Evolutionary conservation across 1,284 basidiomycete genomes (phyloP), one percentile per base, ranked within the genome.

Genomic region (Cutaneotrichosporon arboriforme): DNA sequence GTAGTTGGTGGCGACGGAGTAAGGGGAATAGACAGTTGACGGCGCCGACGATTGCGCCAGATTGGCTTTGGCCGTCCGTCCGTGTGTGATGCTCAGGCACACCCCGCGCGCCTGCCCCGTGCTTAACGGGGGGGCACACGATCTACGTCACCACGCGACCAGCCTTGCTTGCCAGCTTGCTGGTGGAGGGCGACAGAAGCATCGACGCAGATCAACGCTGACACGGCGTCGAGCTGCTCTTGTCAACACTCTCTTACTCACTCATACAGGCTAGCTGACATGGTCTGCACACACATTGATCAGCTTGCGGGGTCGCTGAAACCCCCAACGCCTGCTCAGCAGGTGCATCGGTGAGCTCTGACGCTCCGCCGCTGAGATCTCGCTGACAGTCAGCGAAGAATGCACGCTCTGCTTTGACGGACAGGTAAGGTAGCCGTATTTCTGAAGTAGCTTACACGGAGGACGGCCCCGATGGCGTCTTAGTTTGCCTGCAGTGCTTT

Each of bases 351-450:
- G 73, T 75, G 40, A 57, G 70, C 58, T 49, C 2, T 8, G 2
- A 14, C 22, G 23, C n/a, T n/a, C n/a, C n/a, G n/a, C n/a, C n/a
- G n/a, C n/a, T n/a, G n/a, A n/a, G n/a, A 34, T 35, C 50, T 54
- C 26, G 39, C 51, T 55, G 20, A 55, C 54, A n/a, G 10, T 1
- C 15, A 76, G 74, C 26, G 74, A 76, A 52, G 74, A 76, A 57
- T 76, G 74, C 54, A 96, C 93, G 0, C 89, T 93, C 56, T 98
- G 94, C 74, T 98, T 97, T 70, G 93, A 97, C 72, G 84, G 84
- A 66, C 90, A 94, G 81, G 91, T 87, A 22, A 64, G 67, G 50
- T 20, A 31, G 17, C 14, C 17, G 14, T 9, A n/a, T 14, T 61
- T 49, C 26, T 20, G n/a, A 31, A 10, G 8, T n/a, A 2, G 37